Base-by-base conservation (phyloP, 805 yeast genomes). In the Wickerhamia fluorescens region DNA sequence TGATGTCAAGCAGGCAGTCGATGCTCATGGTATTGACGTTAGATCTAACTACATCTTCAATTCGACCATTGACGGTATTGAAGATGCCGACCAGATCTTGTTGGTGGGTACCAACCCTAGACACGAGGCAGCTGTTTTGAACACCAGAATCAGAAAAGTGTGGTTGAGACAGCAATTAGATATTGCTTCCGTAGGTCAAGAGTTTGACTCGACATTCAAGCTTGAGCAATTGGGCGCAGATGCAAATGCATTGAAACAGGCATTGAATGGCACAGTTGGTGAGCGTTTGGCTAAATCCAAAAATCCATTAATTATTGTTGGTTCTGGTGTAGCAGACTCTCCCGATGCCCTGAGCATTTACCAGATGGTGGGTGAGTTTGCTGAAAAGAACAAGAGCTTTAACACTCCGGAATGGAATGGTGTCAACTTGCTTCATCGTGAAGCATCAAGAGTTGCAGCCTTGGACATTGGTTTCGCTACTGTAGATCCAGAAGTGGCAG, bases 371-470 rank as follows among this genome's bases (percentile, higher is more conserved):
- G 77, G 78, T 31, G 68, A 71, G 25, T 84, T 80, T 44, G 78
- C 75, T 31, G 50, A 59, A 36, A 65, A 71, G 50, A 61, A 68
- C 48, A 25, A 43, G 19, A 78, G 75, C 62, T 72, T 84, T 62
- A 63, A 75, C 50, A 75, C 74, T 30, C 71, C 71, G 27, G 77
- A 71, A 41, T 85, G 94, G 94, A 84, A 81, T 46, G 94, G 94
- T 28, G 68, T 77, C 47, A 82, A 78, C 55, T 61, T 82, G 34
- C 67, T 84, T 48, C 95, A 84, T 45, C 79, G 95, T 51, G 81
- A 79, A 47, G 94, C 94, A 22, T 71, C 89, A n/a, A 74, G 94
- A 48, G 81, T 76, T 23, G 95, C 89, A 37, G 92, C 94, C 8
- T 71, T 80, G 45, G 95, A 84, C 54, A 61, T 85, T 47, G 95